Evolutionary conservation across 495 filamentous ascomycete species (phyloP), one percentile per base, ranked within the genome.

Genomic region (Trichoderma parareesei): DNA sequence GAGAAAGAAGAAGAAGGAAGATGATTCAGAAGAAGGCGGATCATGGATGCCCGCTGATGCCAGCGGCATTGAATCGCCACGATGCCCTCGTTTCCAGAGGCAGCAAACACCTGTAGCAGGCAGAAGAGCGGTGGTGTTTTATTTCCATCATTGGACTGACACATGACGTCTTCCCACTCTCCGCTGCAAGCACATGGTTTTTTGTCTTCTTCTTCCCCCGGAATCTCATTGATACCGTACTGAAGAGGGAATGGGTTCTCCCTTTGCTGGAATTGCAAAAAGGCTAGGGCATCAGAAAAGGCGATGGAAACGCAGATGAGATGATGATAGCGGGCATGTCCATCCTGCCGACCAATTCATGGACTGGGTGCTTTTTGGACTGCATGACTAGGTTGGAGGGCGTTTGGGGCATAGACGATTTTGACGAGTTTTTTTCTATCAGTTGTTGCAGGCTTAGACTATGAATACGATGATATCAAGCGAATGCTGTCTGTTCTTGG

Each of bases 151-250:
- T 13, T 20, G 20, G 37, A 57, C 37, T 16, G 53, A 35, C 40
- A 41, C n/a, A 8, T 5, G 5, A 7, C 27, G 20, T 57, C 33
- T 9, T 37, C 13, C 14, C 27, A 57, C 37, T 37, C 53, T 67
- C 65, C 59, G 64, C 64, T 33, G 67, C 62, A 60, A 27, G 61
- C 41, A 57, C 46, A 59, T 67, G 62, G 37, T 16, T n/a, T 18
- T n/a, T 49, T 49, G 5, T 63, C 27, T 57, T 64, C 27, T 57
- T 64, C 40, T 63, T 63, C 27, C 27, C 27, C 42, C 49, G 41
- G 13, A 64, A 64, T 65, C 63, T 11, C 53, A 57, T 57, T 57
- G 53, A 57, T 37, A 57, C 53, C 53, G 13, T 57, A 9, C 16
- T 4, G 33, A 37, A 27, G 53, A 57, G 53, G 27, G 53, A 37